A percentile compares a stretch with the other conserved stretches of the same genome.
Conservation (phyloP, 2,329 filamentous ascomycete species). For the Dryadomyces sulphureus region DNA sequence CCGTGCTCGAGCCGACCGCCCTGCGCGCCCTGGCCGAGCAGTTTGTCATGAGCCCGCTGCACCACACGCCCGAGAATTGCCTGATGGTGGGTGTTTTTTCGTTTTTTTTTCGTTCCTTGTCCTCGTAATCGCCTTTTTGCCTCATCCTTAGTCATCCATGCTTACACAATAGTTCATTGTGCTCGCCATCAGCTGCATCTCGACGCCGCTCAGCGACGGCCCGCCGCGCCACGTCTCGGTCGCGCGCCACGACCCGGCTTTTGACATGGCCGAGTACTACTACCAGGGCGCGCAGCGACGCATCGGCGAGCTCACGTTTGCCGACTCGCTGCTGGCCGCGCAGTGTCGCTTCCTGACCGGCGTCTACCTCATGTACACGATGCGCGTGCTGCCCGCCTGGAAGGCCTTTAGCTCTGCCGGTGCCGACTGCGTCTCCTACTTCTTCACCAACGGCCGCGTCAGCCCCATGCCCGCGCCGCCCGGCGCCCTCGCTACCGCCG, state of each 20-base stretch:
- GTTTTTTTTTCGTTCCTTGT: too few species aligned
- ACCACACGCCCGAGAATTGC: slow-evolving; percentile 28
- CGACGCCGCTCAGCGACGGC: slow-evolving; percentile 21
- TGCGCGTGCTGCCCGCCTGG: slow-evolving; percentile 6
- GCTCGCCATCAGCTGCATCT: slow-evolving; percentile 29
- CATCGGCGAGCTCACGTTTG: slow-evolving; percentile 26
- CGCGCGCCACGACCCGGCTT: slow-evolving; percentile 19
- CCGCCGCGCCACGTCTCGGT: slow-evolving; percentile 16
- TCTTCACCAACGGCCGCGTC: not conserved
- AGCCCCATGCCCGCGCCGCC: not conserved
- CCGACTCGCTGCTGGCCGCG: slow-evolving; percentile 26
- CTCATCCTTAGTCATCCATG: not conserved
- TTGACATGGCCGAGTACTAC: slow-evolving; percentile 25
- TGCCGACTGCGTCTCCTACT: slow-evolving; percentile 3
- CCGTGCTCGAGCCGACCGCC: slow-evolving; percentile 29
- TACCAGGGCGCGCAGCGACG: slow-evolving; percentile 34
- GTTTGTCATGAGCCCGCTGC: slow-evolving; percentile 18
- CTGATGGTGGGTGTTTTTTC: slow-evolving; percentile 14
- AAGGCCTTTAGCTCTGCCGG: slow-evolving; percentile 5
- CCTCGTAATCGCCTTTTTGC: too few species aligned
- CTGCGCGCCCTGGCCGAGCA: slow-evolving; percentile 22
- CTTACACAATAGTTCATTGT: slow-evolving; percentile 20
- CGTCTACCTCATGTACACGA: slow-evolving; percentile 5
- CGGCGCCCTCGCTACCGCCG: not conserved
- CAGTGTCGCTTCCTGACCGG: slow-evolving; percentile 29